These are phyloP conservation scores for Jasminum sambac DNA, from an alignment of 257 asterid genomes.

Conservation along the genomic window DNA sequence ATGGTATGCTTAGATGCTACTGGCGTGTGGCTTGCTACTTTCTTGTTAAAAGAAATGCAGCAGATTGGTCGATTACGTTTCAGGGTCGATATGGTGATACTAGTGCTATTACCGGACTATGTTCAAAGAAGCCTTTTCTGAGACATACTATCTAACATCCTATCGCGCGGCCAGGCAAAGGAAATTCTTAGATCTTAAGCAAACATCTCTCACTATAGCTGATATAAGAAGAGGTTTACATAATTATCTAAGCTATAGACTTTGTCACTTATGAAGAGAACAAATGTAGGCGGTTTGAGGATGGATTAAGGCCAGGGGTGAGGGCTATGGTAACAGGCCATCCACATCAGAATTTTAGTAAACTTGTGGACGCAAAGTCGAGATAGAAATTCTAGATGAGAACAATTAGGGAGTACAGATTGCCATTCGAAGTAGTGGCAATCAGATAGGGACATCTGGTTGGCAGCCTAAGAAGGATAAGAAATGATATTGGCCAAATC, in stretches of 20 bases:
- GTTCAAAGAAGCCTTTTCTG: not conserved
- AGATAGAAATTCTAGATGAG: not conserved
- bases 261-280: too few species aligned
- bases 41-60: not conserved
- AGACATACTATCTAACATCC: not conserved
- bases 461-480: not conserved
- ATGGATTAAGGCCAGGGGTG: too few species aligned
- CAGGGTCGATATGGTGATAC: not conserved
- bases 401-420: not conserved
- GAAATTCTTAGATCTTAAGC: too few species aligned
- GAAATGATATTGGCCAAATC: not conserved
- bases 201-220: not conserved
- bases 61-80: too few species aligned
- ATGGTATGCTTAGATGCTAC: too few species aligned
- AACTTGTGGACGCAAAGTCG: not conserved
- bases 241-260: too few species aligned
- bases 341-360: too few species aligned
- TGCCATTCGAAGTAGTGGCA: not conserved
- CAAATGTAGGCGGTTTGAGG: too few species aligned
- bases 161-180: not conserved
- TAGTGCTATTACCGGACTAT: not conserved
- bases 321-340: too few species aligned
- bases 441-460: not conserved
- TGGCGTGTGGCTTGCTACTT: too few species aligned
- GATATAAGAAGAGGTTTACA: not conserved